phyloP scores from a whole-genome alignment of 176 grass and related monocot genomes.

The Carex littledalei region DNA sequence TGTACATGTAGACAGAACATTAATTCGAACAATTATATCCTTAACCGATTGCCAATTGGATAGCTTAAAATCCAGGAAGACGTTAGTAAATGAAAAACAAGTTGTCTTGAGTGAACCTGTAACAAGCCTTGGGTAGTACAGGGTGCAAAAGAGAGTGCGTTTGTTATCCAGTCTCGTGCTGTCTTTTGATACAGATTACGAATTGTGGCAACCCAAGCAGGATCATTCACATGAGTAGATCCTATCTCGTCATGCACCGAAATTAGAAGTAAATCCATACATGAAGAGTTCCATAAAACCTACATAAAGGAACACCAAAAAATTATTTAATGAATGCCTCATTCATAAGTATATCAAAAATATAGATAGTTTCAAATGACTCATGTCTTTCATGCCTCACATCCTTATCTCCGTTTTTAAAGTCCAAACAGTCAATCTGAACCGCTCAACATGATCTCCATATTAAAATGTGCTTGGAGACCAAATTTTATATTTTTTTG shows the following conservation, averaged over 20 bases:
- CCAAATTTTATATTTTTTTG: too few relatives aligned
- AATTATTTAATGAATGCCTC: neutral
- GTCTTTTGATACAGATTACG: slow-evolving; percentile 95
- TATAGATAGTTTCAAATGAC: too few relatives aligned
- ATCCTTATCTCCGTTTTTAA: too few relatives aligned
- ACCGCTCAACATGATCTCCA: too few relatives aligned
- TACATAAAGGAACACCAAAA: slow-evolving; percentile 23
- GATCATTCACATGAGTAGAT: slow-evolving; percentile 90
- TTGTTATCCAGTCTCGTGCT: slow-evolving; percentile 95
- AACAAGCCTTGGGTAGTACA: slow-evolving; percentile 97
- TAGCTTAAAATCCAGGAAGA: neutral
- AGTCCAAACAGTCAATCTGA: too few relatives aligned
- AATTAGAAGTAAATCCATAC: slow-evolving; percentile 95
- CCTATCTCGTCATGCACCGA: slow-evolving; percentile 95
- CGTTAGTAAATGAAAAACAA: neutral
- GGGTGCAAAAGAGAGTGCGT: slow-evolving; percentile 93
- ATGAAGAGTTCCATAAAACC: slow-evolving; percentile 95
- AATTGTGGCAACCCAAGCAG: slow-evolving; percentile 94
- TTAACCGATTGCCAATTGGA: neutral
- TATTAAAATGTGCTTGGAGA: too few relatives aligned
- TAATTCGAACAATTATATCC: neutral
- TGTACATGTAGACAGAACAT: neutral
- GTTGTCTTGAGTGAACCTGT: slow-evolving; percentile 52
- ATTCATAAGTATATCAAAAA: neutral
- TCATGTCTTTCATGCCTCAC: too few relatives aligned